These are phyloP conservation scores for Ceratocystis alfenasii DNA, from an alignment of 2,329 filamentous ascomycete species.

Conservation along the genomic window DNA sequence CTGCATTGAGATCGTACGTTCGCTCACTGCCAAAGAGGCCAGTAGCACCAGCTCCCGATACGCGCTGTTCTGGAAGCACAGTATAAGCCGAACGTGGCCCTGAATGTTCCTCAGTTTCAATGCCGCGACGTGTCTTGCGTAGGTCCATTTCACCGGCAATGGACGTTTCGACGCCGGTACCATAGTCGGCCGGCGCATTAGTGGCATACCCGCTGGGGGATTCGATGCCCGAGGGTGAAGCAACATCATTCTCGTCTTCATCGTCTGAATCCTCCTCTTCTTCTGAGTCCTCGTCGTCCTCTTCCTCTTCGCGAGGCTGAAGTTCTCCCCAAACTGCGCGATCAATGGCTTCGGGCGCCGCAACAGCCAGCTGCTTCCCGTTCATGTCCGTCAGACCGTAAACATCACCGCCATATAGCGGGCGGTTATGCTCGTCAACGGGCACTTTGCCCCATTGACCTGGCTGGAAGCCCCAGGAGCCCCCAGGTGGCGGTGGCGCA, in stretches of 20 bases:
- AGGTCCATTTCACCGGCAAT: conserved; percentile 82
- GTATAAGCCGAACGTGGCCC: conserved; percentile 73
- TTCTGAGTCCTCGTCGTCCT: conserved; percentile 59
- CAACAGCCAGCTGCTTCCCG: conserved; percentile 32
- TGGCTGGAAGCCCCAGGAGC: conserved; percentile 87
- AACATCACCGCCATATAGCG: conserved; percentile 86
- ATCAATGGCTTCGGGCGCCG: conserved; percentile 65
- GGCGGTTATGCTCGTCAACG: conserved; percentile 82
- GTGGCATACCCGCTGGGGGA: conserved; percentile 73
- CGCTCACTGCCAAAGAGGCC: conserved; percentile 96
- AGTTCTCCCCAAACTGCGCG: conserved; percentile 86
- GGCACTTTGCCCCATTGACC: conserved; percentile 95
- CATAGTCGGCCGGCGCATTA: conserved; percentile 67
- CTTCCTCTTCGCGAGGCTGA: conserved; percentile 65
- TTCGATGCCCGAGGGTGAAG: conserved; percentile 61
- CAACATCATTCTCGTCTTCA: conserved; percentile 35
- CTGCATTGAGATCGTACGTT: conserved; percentile 67
- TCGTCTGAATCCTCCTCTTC: conserved; percentile 59
- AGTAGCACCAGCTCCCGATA: conserved; percentile 36
- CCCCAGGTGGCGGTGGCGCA: conserved; percentile 78
- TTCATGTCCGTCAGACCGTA: conserved; percentile 57
- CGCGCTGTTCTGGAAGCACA: conserved; percentile 59
- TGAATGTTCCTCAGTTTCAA: conserved; percentile 71
- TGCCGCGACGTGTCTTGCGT: conserved; percentile 68
- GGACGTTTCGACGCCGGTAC: conserved; percentile 54